Base-by-base conservation (phyloP, 2,329 filamentous ascomycete species). In the Paraphaeosphaeria sporulosa region DNA sequence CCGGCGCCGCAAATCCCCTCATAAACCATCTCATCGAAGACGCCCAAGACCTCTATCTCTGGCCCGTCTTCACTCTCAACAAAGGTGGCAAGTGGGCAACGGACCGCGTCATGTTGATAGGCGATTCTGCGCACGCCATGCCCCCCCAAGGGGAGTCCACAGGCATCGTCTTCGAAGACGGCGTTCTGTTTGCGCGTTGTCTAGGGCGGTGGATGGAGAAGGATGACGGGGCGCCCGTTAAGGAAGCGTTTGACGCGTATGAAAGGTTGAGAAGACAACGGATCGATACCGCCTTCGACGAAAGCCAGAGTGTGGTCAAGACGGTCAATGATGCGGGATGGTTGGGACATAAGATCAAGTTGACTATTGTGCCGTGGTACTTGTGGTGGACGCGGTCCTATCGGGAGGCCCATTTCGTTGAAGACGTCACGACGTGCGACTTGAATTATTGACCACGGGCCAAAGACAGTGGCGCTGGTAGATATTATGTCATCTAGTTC, bases 91-190 rank as follows among this genome's bases (percentile, higher is more conserved):
- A 77, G 57, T 82, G 80, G 81, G 72, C 74, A 1, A 82, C 80
- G 0, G 72, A 80, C n/a, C 69, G 78, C 4, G 75, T 78, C 2
- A 80, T 82, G 74, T 67, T 82, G 38, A 76, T 82, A 5, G 80
- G 80, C 3, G 81, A 83, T 59, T 79, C 79, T 34, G 81, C 81
- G 51, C 81, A 82, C 65, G 81, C 80, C 10, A 84, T 84, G 82
- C 81, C 82, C 3, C 82, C 83, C 3, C 82, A 84, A 59, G 83
- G 83, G 12, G 82, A 84, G 62, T 78, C 76, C 34, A 84, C 82
- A 4, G 83, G 83, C 17, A 80, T 85, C 36, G 81, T 84, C 10
- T 84, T 85, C 62, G 83, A 85, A 70, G 83, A 85, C 65, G 83
- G 79, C 2, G 80, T 84, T 38, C 68, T 85, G 55, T 80, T 85